Conservation (phyloP, 306 rosid species). For the Parietaria judaica region DNA sequence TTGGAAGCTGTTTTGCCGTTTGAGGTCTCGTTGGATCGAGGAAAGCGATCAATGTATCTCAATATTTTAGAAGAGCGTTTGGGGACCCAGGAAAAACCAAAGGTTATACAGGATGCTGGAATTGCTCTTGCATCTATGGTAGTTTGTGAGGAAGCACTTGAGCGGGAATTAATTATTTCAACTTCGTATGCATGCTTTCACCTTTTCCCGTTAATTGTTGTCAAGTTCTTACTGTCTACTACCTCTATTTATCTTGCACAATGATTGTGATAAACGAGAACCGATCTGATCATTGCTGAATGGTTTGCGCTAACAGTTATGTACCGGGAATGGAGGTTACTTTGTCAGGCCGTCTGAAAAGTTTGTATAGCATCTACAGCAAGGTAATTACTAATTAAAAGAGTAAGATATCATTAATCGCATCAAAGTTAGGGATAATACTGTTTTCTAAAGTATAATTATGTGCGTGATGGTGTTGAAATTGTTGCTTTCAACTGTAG, state of each 20-base stretch:
- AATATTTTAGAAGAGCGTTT: slow-evolving; percentile 37
- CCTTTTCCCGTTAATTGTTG: slow-evolving; percentile 22
- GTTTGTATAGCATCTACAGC: slow-evolving; percentile 87
- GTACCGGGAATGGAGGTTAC: slow-evolving; percentile 98
- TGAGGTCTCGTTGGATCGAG: slow-evolving; percentile 71
- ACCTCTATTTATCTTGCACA: neutral
- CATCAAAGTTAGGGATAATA: neutral
- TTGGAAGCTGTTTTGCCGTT: slow-evolving; percentile 91
- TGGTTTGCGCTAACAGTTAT: slow-evolving; percentile 50
- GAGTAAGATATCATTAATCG: neutral
- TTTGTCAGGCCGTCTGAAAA: slow-evolving; percentile 81
- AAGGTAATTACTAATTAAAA: slow-evolving; percentile 43
- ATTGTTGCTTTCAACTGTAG: neutral
- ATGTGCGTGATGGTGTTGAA: neutral
- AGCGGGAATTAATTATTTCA: slow-evolving; percentile 78
- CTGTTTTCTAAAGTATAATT: neutral
- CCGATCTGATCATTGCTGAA: slow-evolving; percentile 13
- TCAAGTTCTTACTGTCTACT: slow-evolving; percentile 16
- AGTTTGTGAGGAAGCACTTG: slow-evolving; percentile 87
- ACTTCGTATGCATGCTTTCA: slow-evolving; percentile 60
- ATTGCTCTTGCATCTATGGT: slow-evolving; percentile 81
- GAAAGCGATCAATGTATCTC: slow-evolving; percentile 62
- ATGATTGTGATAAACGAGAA: neutral
- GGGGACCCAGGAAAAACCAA: slow-evolving; percentile 43
- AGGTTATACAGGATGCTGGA: slow-evolving; percentile 80